These are phyloP conservation scores for Penicillium sp. DNA, from an alignment of 2,329 filamentous ascomycete genomes.

Conservation along the genomic window DNA sequence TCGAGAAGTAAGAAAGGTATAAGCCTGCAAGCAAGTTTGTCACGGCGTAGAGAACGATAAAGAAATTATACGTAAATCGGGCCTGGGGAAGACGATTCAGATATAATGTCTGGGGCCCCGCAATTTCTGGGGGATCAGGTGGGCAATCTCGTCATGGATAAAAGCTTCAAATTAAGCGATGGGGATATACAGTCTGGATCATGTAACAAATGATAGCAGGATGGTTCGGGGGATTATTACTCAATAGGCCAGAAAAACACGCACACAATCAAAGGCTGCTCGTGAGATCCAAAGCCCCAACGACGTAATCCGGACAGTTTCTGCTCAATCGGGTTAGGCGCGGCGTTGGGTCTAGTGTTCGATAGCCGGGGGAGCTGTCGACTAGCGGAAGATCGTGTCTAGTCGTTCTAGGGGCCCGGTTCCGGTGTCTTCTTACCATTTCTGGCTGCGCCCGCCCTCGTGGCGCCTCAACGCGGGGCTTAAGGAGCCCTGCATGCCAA, in stretches of 20 bases:
- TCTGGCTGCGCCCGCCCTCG: not conserved
- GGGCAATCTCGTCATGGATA: not conserved
- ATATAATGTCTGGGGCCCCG: conserved; percentile 7
- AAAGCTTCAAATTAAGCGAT: not conserved
- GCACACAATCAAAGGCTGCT: not conserved
- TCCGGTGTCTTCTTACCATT: conserved; percentile 10
- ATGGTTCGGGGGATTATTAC: conserved; percentile 4
- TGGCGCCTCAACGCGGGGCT: not conserved
- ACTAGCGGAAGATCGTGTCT: not conserved
- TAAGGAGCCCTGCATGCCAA: not conserved
- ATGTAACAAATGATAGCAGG: not conserved
- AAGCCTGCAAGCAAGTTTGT: not conserved
- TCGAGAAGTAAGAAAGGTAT: not conserved
- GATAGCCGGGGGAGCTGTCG: not conserved
- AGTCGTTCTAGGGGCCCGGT: not conserved
- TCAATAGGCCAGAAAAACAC: not conserved
- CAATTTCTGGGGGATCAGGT: not conserved
- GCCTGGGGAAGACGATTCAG: not conserved
- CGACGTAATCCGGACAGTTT: conserved; percentile 21
- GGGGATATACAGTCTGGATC: not conserved
- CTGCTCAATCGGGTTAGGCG: conserved; percentile 22
- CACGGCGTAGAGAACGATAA: not conserved
- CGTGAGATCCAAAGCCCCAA: not conserved
- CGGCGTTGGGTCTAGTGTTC: not conserved
- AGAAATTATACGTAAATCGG: too few relatives aligned